Base-by-base conservation (phyloP, 345 rosid species). In the Lepidium africanum region DNA sequence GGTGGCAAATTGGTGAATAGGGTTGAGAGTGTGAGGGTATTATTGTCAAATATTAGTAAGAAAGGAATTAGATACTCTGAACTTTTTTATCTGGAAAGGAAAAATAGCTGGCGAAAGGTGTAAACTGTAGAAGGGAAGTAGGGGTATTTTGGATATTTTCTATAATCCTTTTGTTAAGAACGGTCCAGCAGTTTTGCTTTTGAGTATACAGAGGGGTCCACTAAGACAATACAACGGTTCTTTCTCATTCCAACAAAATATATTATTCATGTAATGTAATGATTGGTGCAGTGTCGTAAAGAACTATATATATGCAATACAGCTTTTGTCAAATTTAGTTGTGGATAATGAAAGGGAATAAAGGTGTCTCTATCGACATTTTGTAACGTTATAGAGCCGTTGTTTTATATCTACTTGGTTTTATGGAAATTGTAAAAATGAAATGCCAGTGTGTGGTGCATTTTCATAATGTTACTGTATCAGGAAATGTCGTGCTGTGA, bases 61-160 rank as follows among this genome's bases (percentile, higher is more conserved):
- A 5, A 74, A 32, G 36, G 74, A 74, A 74, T 61, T 36, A 53
- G 78, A 74, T 68, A 2, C 78, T 38, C 56, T 42, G 42, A 3
- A 43, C 58, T 7, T 43, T 74, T 47, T 62, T 38, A 11, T 61
- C 43, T 63, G 63, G 11, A 74, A 67, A 61, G 58, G 50, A 1
- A 8, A 39, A 12, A 13, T 53, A 75, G 69, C 78, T 74, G 73
- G 78, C 65, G 38, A 53, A 42, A 67, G 68, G 58, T 60, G 33
- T 16, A 63, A 71, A 38, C 45, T 53, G 36, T 32, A 14, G 10
- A 59, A 16, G 47, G 19, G 7, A 10, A n/a, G 25, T 9, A 67
- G 59, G 74, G 78, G 65, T 68, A 68, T 42, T 68, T 61, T 68
- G 0, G 77, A 48, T 0, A 21, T 53, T 47, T n/a, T 63, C 0